Conservation (phyloP, 768 basidiomycete species). For the Mycena capillaripes region DNA sequence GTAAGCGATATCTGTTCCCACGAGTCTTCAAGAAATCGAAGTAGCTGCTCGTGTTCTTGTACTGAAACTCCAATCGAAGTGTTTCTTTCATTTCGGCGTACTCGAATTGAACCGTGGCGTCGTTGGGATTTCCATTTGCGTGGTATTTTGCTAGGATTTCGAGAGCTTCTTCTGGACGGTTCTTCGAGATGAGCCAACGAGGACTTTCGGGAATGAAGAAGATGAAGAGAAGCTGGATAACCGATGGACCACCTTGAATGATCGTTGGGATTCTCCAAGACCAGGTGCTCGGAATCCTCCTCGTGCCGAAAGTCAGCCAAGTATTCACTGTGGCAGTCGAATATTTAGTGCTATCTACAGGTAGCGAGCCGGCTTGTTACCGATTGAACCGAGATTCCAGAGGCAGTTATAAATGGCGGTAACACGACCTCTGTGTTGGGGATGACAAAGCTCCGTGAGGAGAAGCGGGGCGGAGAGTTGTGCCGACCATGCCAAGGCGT, state of each 20-base stretch:
- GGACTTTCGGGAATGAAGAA: constrained; percentile 81
- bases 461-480: constrained; percentile 30
- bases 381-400: constrained; percentile 29
- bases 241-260: constrained; percentile 72
- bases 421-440: constrained; percentile 31
- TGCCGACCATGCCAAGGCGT: constrained; percentile 53
- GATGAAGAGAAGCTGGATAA: constrained; percentile 71
- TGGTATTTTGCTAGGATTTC: constrained; percentile 69
- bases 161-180: constrained; percentile 61
- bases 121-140: constrained; percentile 62
- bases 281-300: constrained; percentile 71
- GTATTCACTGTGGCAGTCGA: constrained; percentile 24
- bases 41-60: constrained; percentile 69
- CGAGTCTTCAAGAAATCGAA: constrained; percentile 62
- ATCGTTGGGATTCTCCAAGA: constrained; percentile 81
- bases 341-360: constrained; percentile 18
- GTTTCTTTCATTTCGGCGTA: constrained; percentile 66
- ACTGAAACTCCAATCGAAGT: constrained; percentile 21
- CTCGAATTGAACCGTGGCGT: constrained; percentile 72
- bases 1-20: constrained; percentile 68
- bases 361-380: constrained; percentile 17
- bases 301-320: constrained; percentile 72
- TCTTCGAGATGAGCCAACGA: constrained; percentile 65
- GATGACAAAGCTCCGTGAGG: constrained; percentile 29
- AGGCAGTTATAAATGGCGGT: constrained; percentile 27